Conservation (phyloP, 768 basidiomycete genomes). For the Russula olivacea region DNA sequence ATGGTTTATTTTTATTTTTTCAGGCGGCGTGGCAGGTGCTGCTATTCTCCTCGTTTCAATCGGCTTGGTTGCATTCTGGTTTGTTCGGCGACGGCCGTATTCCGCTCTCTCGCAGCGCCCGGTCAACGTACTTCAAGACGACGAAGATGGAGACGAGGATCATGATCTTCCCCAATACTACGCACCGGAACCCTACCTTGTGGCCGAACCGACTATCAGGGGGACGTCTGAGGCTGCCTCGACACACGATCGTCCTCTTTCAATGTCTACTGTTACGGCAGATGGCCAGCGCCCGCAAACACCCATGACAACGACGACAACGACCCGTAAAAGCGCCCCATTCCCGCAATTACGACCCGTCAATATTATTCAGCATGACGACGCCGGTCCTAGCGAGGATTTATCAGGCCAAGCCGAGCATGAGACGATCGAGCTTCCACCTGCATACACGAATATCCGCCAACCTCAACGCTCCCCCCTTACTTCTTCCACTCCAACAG, state of each 20-base stretch:
- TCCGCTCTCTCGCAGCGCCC: constrained; percentile 45
- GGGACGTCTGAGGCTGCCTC: constrained; percentile 36
- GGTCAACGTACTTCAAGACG: constrained; percentile 56
- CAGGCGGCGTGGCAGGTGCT: constrained; percentile 53
- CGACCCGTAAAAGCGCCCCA: constrained; percentile 42
- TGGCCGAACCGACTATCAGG: constrained; percentile 52
- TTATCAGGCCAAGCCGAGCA: constrained; percentile 36
- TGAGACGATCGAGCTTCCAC: constrained; percentile 79
- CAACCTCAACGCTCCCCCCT: neutral
- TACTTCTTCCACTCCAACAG: neutral
- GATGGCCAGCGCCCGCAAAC: constrained; percentile 24
- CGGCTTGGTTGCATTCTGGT: constrained; percentile 41
- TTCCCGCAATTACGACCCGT: constrained; percentile 57
- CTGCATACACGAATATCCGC: constrained; percentile 67
- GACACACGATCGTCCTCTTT: constrained; percentile 25
- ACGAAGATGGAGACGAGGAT: constrained; percentile 45
- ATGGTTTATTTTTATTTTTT: constrained; percentile 36
- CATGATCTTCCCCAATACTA: constrained; percentile 65
- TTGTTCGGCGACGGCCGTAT: constrained; percentile 44
- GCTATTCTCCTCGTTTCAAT: constrained; percentile 44
- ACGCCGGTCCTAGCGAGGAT: constrained; percentile 57
- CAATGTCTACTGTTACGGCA: constrained; percentile 2
- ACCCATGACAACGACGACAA: constrained; percentile 28
- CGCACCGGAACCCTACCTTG: constrained; percentile 69
- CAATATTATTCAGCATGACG: constrained; percentile 81